Percentiles rank a stretch among this genome's conserved stretches.
phyloP scores from a whole-genome alignment of 1,284 basidiomycete species.

The Blastosporella zonata region DNA sequence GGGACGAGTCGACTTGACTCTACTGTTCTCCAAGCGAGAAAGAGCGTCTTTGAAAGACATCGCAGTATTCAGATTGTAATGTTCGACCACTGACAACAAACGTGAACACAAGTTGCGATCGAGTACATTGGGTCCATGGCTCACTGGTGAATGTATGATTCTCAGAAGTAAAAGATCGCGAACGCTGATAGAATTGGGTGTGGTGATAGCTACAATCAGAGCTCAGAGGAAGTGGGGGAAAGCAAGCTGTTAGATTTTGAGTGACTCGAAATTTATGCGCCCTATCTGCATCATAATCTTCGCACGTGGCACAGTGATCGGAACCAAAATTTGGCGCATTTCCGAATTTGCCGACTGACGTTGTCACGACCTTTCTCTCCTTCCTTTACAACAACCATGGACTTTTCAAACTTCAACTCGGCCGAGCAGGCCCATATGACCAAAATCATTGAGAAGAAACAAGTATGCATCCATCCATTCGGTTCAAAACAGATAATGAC shows the following conservation, averaged over 20 bases:
- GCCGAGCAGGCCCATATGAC: slow-evolving; percentile 91
- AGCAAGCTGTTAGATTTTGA: neutral
- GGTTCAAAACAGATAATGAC: slow-evolving; percentile 8
- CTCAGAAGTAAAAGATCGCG: neutral
- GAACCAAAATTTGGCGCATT: neutral
- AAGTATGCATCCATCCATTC: slow-evolving; percentile 45
- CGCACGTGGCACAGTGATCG: neutral
- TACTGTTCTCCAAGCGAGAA: slow-evolving; percentile 78
- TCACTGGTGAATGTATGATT: neutral
- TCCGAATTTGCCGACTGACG: slow-evolving; percentile 4
- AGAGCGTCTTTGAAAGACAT: slow-evolving; percentile 78
- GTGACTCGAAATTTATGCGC: slow-evolving; percentile 7
- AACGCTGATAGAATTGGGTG: neutral
- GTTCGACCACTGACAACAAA: slow-evolving; percentile 13
- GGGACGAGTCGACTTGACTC: slow-evolving; percentile 84
- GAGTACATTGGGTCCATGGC: neutral
- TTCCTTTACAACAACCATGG: slow-evolving; percentile 48
- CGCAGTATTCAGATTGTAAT: slow-evolving; percentile 43
- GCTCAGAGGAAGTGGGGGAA: neutral
- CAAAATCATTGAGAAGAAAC: slow-evolving; percentile 90
- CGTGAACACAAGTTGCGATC: neutral
- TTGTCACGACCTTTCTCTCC: slow-evolving; percentile 6
- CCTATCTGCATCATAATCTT: neutral
- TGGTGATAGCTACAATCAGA: neutral
- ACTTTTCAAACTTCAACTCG: slow-evolving; percentile 80